Base-by-base conservation (phyloP, 768 basidiomycete genomes). In the Dentipellis fragilis region DNA sequence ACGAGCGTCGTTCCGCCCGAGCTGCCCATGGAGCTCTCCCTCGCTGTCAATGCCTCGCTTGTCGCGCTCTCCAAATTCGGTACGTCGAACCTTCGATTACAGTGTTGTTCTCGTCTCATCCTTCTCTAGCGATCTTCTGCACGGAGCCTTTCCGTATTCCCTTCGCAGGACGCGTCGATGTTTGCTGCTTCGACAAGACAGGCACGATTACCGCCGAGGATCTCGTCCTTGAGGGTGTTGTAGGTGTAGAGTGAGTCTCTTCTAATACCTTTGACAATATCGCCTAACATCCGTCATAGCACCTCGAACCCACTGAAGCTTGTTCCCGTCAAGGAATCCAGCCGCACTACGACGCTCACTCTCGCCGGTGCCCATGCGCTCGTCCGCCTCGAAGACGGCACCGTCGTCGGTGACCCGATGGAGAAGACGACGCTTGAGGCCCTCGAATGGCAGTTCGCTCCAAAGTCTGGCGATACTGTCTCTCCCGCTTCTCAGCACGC, bases 141-240 rank as follows among this genome's bases (percentile, higher is more conserved):
- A 99, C 96, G 16, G 96, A 99, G 65, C 96, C 96, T 1, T 98
- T 99, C 82, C 83, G 96, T 19, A 99, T 98, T 58, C 94, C 96
- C 0, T 89, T 75, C 58, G 96, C 96, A 5, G 96, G 96, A 5
- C 81, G 93, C 19, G 93, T 98, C 2, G 96, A 99, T 63, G 87
- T 98, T 14, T 99, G 96, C 70, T 98, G 96, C 71, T 98, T 99
- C 63, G 96, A 99, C 72, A 99, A 99, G 78, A 99, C 96, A 0
- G 96, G 95, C 21, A 98, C 96, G 0, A 97, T 99, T 62, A 99
- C 96, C 0, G 92, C 92, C 0, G 94, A 97, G 68, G 87, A 93
- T 67, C 73, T 98, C 11, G 93, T 97, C 8, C 77, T 98, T 1
- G 94, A 99, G 67, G 96, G 96, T 54, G 80, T 99, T 42, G 90